Conservation (phyloP, 2,329 filamentous ascomycete genomes). For the Diaporthe longicolla region DNA sequence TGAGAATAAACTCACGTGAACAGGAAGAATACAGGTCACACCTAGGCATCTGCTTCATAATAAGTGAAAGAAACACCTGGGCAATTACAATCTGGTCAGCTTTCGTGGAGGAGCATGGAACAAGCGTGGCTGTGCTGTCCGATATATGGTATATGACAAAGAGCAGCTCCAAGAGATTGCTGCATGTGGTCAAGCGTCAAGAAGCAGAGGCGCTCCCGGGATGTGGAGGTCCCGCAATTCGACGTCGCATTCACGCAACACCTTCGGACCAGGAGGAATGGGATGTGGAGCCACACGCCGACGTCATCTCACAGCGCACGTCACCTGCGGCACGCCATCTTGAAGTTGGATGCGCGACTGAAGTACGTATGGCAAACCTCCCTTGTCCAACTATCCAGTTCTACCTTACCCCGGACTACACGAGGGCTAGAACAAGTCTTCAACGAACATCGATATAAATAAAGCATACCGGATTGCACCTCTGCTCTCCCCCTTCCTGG, state of each 20-base stretch:
- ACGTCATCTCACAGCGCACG: conserved; percentile 1
- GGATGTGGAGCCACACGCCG: conserved; percentile 17
- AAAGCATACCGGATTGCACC: background rate
- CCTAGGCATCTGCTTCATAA: no score
- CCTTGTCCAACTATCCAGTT: background rate
- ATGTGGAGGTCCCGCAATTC: conserved; percentile 29
- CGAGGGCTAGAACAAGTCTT: no score
- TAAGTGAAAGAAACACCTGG: no score
- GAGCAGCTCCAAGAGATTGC: background rate
- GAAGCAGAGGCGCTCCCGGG: background rate
- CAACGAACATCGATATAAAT: background rate
- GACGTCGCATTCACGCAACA: conserved; percentile 22
- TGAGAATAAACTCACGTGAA: background rate
- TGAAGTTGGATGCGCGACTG: background rate
- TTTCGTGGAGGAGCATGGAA: no score
- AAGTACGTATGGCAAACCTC: no score
- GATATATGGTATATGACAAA: no score
- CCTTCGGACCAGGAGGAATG: background rate
- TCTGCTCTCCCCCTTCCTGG: background rate
- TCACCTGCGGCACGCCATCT: conserved; percentile 1
- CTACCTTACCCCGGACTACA: background rate
- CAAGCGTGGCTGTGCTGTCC: background rate
- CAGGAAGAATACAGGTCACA: no score
- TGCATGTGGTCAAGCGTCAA: conserved; percentile 1
- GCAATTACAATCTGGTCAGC: no score